Percentiles rank a stretch among this genome's conserved stretches.
phyloP scores from a whole-genome alignment of 2,329 filamentous ascomycete genomes.

The Bipolaris zeicola region DNA sequence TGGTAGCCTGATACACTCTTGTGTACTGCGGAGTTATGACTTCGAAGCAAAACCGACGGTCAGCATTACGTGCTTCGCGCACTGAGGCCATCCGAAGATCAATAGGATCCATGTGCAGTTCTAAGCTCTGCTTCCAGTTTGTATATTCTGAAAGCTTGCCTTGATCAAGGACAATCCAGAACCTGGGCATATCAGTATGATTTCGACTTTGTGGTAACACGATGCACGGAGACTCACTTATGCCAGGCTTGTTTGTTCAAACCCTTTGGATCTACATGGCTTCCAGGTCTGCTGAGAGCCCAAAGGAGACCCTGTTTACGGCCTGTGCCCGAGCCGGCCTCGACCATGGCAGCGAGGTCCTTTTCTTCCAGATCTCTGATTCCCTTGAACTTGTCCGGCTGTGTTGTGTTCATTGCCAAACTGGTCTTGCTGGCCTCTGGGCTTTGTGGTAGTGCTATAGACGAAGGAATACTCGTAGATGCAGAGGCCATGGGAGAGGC shows the following conservation, averaged over 20 bases:
- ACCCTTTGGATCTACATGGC: constrained; percentile 92
- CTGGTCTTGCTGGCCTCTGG: constrained; percentile 35
- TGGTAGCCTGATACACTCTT: constrained; percentile 95
- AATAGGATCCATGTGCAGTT: constrained; percentile 97
- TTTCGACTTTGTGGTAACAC: background rate
- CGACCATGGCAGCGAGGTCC: constrained; percentile 53
- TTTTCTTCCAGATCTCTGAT: constrained; percentile 91
- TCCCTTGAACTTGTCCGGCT: constrained; percentile 76
- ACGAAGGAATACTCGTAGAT: constrained; percentile 31
- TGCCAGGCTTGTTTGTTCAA: constrained; percentile 99
- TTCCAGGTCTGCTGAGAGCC: constrained; percentile 90
- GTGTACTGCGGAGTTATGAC: constrained; percentile 97
- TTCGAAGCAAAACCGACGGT: constrained; percentile 96
- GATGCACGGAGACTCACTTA: constrained; percentile 68
- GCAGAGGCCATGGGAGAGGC: constrained; percentile 35
- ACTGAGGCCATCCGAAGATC: constrained; percentile 97
- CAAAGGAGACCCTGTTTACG: constrained; percentile 93
- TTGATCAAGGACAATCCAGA: constrained; percentile 98
- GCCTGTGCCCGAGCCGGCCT: constrained; percentile 66
- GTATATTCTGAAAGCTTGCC: constrained; percentile 97
- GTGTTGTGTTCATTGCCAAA: constrained; percentile 39
- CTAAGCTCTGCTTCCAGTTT: constrained; percentile 97
- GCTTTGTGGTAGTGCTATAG: constrained; percentile 35
- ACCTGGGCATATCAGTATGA: constrained; percentile 62
- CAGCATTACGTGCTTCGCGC: constrained; percentile 90